phyloP scores from a whole-genome alignment of 176 grass and related monocot species.

The Rhynchospora tenuis region DNA sequence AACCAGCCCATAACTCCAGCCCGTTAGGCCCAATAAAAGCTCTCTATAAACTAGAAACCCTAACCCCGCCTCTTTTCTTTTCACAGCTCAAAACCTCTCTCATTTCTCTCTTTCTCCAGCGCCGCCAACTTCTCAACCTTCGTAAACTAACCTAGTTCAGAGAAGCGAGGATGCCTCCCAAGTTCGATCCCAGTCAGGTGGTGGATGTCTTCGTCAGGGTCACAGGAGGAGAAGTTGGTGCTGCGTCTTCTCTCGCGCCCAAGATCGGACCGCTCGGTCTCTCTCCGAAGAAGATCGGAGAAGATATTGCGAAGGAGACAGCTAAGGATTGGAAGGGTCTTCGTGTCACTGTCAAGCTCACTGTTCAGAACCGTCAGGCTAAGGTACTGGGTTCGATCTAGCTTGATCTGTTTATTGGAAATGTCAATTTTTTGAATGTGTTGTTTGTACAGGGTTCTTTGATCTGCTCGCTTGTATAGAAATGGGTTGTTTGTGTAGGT shows the following conservation, averaged over 20 bases:
- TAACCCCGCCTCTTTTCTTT: not conserved
- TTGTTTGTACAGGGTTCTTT: not conserved
- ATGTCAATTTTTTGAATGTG: not conserved
- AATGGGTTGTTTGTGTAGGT: not conserved
- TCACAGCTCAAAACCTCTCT: constrained; percentile 15
- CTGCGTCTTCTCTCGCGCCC: constrained; percentile 74
- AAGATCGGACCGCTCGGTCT: constrained; percentile 94
- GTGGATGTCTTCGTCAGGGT: constrained; percentile 90
- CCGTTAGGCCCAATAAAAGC: not conserved
- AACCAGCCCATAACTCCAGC: not conserved
- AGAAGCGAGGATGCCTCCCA: constrained; percentile 54
- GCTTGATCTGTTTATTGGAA: not conserved
- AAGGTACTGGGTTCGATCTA: constrained; percentile 38
- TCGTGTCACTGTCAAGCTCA: constrained; percentile 93
- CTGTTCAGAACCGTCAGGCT: constrained; percentile 88
- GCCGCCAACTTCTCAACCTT: not conserved
- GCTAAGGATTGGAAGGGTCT: constrained; percentile 97
- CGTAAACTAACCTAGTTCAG: not conserved
- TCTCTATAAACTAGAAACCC: constrained; percentile 14
- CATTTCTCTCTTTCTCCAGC: not conserved
- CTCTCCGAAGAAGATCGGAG: constrained; percentile 95
- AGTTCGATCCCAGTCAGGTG: constrained; percentile 72
- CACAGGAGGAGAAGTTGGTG: constrained; percentile 91
- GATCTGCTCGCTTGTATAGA: not conserved
- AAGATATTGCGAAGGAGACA: constrained; percentile 98